Base-by-base conservation (phyloP, 2,329 filamentous ascomycete species). In the Hypoxylon sp. region DNA sequence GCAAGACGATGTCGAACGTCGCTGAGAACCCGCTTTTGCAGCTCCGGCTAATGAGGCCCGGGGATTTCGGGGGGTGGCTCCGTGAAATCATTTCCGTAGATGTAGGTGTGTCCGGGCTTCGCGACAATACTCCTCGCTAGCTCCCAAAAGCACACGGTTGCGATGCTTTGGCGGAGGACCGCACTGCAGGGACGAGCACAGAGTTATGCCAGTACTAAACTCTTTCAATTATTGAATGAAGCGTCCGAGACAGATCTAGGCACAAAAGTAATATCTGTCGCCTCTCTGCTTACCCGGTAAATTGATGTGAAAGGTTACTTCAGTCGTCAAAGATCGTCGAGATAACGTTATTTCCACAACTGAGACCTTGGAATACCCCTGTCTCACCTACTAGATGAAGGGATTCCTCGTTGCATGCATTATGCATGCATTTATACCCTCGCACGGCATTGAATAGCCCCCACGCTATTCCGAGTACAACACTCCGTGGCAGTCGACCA, bases 21-120 rank as follows among this genome's bases (percentile, higher is more conserved):
- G 57, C 57, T 54, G 36, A 26, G 45, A 64, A 58, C 50, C 59
- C 52, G 60, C 59, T 67, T 69, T 69, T 61, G 36, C 44, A 60
- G 28, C 61, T 56, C 64, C 60, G 67, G 67, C 67, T 69, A 69
- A 69, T 67, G 57, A 62, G 50, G 24, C 42, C 52, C 58, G 62
- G 58, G 46, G 63, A 54, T 49, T 49, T 64, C 66, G 60, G 63
- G 56, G 52, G 44, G 5, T 28, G 16, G 40, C 60, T 55, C 63
- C 66, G 66, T 61, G 20, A 50, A 36, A 59, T 64, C 14, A 26
- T 53, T 61, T 58, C 54, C 46, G 30, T 33, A 26, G 48, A 59
- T 18, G 55, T 45, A 49, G 36, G 16, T 45, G 16, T 49, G 22
- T 52, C 20, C 40, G 57, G 53, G 16, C 30, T 60, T 8, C 36